Evolutionary conservation across 139 green algal species (phyloP).

Genomic region (Pseudopediastrum boryanum): DNA sequence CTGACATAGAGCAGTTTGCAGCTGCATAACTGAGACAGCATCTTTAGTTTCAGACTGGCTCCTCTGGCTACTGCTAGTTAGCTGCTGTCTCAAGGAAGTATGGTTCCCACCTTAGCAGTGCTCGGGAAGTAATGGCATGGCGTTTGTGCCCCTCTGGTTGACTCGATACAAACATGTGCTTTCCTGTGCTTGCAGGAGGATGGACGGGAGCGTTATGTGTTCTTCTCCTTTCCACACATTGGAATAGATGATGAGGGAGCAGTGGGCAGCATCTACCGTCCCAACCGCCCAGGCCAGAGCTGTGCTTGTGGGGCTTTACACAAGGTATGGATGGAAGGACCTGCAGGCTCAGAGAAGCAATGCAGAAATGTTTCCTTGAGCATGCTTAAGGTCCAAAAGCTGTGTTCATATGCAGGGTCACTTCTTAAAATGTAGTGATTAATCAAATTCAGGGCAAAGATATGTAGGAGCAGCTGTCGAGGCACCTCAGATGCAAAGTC

Average conservation of each 20-base stretch:
- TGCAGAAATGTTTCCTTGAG: neutral
- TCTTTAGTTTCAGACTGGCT: neutral
- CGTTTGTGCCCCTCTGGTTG: neutral
- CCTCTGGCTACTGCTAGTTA: neutral
- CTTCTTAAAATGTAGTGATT: neutral
- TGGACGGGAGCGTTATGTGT: slow-evolving; percentile 78
- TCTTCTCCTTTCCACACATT: slow-evolving; percentile 89
- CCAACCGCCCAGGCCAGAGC: slow-evolving; percentile 54
- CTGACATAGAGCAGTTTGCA: neutral
- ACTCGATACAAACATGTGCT: neutral
- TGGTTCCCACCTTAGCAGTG: neutral
- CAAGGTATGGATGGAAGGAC: slow-evolving; percentile 12
- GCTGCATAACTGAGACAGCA: neutral
- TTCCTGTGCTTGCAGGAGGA: slow-evolving; percentile 12
- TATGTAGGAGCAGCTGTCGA: neutral
- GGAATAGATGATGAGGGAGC: slow-evolving; percentile 62
- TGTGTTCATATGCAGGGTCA: neutral
- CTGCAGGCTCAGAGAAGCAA: neutral
- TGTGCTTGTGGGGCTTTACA: slow-evolving; percentile 79
- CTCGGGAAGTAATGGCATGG: too few species aligned
- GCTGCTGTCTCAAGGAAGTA: neutral
- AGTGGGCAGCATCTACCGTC: slow-evolving; percentile 66
- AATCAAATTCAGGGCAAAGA: neutral
- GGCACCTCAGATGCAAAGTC: neutral
- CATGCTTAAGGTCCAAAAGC: neutral